These are phyloP conservation scores for Lichtheimia corymbifera DNA, from an alignment of 371 early-diverging fungal species.

Conservation along the genomic window DNA sequence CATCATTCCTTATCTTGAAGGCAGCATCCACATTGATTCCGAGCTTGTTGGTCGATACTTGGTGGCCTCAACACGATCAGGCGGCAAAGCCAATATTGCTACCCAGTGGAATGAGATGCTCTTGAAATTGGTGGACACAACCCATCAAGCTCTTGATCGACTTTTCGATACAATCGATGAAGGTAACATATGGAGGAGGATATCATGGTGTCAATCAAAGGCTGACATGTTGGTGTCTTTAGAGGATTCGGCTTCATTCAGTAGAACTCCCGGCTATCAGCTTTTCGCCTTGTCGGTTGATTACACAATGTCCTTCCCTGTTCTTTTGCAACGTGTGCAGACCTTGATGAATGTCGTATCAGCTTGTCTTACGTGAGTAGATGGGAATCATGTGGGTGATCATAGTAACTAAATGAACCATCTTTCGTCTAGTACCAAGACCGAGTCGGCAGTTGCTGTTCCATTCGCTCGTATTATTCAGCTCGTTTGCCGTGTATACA, in stretches of 20 bases:
- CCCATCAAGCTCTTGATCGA: constrained; percentile 49
- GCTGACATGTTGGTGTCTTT: not conserved
- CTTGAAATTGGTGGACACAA: constrained; percentile 49
- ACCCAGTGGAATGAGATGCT: constrained; percentile 53
- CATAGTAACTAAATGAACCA: not conserved
- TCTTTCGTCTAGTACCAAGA: constrained; percentile 26
- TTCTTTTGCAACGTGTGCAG: constrained; percentile 36
- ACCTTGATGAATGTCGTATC: constrained; percentile 35
- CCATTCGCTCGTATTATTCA: constrained; percentile 45
- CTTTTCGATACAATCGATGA: constrained; percentile 63
- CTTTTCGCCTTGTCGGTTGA: constrained; percentile 32
- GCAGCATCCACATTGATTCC: constrained; percentile 27
- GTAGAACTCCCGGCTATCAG: constrained; percentile 25
- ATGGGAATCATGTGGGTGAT: not conserved
- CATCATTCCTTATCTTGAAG: constrained; percentile 47
- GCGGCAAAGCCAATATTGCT: constrained; percentile 43
- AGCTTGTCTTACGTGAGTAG: constrained; percentile 39
- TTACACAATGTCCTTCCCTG: constrained; percentile 41
- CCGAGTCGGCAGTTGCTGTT: constrained; percentile 34
- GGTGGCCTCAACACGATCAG: constrained; percentile 40
- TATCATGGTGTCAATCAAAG: not conserved
- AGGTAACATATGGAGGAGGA: constrained; percentile 43
- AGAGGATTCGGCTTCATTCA: constrained; percentile 24
- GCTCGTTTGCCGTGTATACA: constrained; percentile 49
- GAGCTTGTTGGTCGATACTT: constrained; percentile 45